phyloP scores from a whole-genome alignment of 257 asterid genomes.

The Craterostigma plantagineum region DNA sequence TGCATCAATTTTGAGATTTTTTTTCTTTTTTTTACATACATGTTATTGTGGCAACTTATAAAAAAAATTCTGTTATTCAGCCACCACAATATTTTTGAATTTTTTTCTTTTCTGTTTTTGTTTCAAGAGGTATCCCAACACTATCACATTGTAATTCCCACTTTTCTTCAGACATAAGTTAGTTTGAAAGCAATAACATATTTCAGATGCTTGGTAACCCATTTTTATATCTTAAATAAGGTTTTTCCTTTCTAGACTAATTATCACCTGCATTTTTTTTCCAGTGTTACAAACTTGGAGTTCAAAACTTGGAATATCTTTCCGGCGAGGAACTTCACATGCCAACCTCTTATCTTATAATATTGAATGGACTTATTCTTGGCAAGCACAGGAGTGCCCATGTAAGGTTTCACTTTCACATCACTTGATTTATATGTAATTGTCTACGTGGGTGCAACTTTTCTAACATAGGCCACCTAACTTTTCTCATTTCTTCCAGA shows the following conservation, averaged over 20 bases:
- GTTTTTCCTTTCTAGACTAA: background rate
- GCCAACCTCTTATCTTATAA: constrained; percentile 61
- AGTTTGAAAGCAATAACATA: too few species aligned
- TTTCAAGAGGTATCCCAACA: too few species aligned
- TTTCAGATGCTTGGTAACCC: too few species aligned
- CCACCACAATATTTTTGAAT: background rate
- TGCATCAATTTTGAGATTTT: too few species aligned
- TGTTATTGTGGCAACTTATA: too few species aligned
- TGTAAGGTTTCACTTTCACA: constrained; percentile 16
- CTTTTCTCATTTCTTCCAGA: constrained; percentile 22
- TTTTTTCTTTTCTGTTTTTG: background rate
- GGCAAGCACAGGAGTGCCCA: constrained; percentile 84
- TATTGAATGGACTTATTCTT: constrained; percentile 79
- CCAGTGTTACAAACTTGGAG: constrained; percentile 76
- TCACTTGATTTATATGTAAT: too few species aligned
- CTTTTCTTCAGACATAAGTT: too few species aligned
- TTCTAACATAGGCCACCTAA: constrained; percentile 3
- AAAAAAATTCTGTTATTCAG: too few species aligned
- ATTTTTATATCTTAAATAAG: too few species aligned
- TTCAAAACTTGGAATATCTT: constrained; percentile 60
- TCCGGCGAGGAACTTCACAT: constrained; percentile 90
- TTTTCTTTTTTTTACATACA: too few species aligned
- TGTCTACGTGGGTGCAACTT: background rate
- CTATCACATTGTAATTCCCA: too few species aligned
- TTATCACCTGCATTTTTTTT: constrained; percentile 4